Evolutionary conservation across 2,329 filamentous ascomycete genomes (phyloP).

Genomic region (Pyrenophora graminea): DNA sequence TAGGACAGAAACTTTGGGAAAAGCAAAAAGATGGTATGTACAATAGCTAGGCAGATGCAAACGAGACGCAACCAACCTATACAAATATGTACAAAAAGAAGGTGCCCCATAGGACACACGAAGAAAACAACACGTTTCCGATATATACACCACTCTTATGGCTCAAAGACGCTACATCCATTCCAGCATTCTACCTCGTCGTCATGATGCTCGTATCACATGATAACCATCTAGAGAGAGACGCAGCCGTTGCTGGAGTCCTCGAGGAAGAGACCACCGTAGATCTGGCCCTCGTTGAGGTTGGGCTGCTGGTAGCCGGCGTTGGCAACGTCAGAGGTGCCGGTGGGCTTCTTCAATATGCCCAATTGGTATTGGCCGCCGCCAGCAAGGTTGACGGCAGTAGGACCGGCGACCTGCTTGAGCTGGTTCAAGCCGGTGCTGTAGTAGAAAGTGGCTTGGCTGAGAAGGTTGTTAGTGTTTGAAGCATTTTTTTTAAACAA

Average conservation of each 20-base stretch:
- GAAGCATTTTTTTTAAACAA: too few species aligned
- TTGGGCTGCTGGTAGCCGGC: constrained; percentile 41
- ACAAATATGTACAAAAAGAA: too few species aligned
- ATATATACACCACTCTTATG: too few species aligned
- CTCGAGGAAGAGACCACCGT: constrained; percentile 47
- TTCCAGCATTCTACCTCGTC: too few species aligned
- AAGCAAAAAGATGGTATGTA: too few species aligned
- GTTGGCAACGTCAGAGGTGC: constrained; percentile 47
- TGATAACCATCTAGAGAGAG: constrained; percentile 24
- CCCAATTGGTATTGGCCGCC: constrained; percentile 67
- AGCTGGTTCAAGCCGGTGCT: constrained; percentile 55
- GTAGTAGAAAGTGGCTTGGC: constrained; percentile 63
- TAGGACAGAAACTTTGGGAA: too few species aligned
- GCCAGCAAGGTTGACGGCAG: constrained; percentile 59
- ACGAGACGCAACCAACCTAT: too few species aligned
- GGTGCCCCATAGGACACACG: too few species aligned
- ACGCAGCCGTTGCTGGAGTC: constrained; percentile 43
- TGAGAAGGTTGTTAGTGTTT: constrained; percentile 30
- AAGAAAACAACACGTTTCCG: too few species aligned
- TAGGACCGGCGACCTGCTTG: constrained; percentile 51
- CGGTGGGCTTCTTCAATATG: constrained; percentile 64
- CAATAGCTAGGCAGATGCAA: too few species aligned
- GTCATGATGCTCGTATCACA: too few species aligned
- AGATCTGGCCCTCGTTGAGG: constrained; percentile 47
- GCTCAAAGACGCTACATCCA: too few species aligned